These are phyloP conservation scores for Myriosclerotinia duriaeana DNA, from an alignment of 2,329 filamentous ascomycete species.

Conservation along the genomic window DNA sequence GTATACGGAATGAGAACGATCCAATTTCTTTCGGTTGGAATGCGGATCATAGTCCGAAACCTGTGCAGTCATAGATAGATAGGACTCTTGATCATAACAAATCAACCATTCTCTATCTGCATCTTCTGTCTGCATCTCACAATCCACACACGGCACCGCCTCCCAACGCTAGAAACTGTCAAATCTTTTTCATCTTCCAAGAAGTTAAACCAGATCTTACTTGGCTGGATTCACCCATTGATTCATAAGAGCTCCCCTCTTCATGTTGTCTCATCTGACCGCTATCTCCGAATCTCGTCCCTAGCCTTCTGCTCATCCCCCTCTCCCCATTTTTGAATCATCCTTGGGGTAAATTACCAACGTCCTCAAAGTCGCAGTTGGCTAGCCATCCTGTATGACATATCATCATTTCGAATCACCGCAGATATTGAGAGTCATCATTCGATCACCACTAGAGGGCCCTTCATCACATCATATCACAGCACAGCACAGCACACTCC, in stretches of 20 bases:
- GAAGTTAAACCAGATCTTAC: not conserved
- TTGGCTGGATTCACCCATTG: not conserved
- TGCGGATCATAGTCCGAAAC: not conserved
- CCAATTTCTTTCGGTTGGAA: not conserved
- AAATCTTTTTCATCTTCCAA: not conserved
- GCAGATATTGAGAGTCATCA: conserved; percentile 7
- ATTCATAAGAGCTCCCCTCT: not conserved
- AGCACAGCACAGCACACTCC: too few relatives aligned
- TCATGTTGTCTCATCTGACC: conserved; percentile 6
- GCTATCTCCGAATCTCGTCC: not conserved
- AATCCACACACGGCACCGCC: not conserved
- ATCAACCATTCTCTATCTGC: too few relatives aligned
- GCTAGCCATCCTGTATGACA: conserved; percentile 1
- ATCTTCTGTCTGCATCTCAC: not conserved
- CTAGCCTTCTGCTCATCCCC: not conserved
- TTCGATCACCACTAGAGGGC: not conserved
- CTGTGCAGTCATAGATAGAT: not conserved
- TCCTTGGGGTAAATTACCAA: not conserved
- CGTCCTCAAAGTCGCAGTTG: not conserved
- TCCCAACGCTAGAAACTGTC: not conserved
- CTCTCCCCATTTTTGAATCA: not conserved
- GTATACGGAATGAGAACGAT: not conserved
- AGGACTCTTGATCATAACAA: not conserved
- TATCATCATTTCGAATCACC: conserved; percentile 5
- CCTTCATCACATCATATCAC: not conserved